Conservation (phyloP, 2,329 filamentous ascomycete species). For the Thielaviopsis ethacetica region DNA sequence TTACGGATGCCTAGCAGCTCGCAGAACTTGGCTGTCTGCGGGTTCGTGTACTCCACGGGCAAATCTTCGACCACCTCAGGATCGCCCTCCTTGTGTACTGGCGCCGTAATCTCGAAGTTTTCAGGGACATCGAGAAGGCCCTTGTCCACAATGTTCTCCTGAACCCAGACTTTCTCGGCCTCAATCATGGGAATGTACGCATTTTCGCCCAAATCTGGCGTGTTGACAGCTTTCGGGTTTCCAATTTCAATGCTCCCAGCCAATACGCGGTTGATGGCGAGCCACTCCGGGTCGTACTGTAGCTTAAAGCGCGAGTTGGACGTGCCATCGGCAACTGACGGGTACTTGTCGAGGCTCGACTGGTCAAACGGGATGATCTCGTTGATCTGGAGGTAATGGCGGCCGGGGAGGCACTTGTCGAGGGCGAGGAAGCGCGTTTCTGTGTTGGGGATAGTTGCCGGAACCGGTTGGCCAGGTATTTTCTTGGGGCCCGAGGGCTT, state of each 20-base stretch:
- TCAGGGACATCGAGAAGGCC: slow-evolving; percentile 53
- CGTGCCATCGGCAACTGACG: slow-evolving; percentile 12
- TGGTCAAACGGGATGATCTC: slow-evolving; percentile 37
- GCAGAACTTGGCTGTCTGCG: slow-evolving; percentile 74
- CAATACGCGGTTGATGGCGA: slow-evolving; percentile 80
- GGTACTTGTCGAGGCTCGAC: slow-evolving; percentile 14
- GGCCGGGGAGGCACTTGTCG: slow-evolving; percentile 72
- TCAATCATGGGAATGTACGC: slow-evolving; percentile 53
- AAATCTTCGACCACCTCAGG: slow-evolving; percentile 43
- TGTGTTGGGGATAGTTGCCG: slow-evolving; percentile 58
- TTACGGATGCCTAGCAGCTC: slow-evolving; percentile 61
- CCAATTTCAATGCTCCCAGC: slow-evolving; percentile 48
- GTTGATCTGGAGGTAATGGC: slow-evolving; percentile 68
- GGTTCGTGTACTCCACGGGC: slow-evolving; percentile 70
- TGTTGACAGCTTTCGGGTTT: slow-evolving; percentile 33
- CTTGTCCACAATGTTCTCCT: slow-evolving; percentile 50
- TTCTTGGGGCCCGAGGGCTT: slow-evolving; percentile 18
- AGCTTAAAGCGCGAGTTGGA: slow-evolving; percentile 45
- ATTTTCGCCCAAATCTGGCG: slow-evolving; percentile 49
- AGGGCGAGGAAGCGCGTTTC: slow-evolving; percentile 73
- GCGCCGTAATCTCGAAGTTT: slow-evolving; percentile 65
- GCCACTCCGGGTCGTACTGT: slow-evolving; percentile 85
- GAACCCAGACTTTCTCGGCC: slow-evolving; percentile 60
- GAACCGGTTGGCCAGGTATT: slow-evolving; percentile 45
- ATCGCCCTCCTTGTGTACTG: slow-evolving; percentile 43